phyloP scores from a whole-genome alignment of 1,139 yeast genomes.

The Sugiyamaella neomexicana region DNA sequence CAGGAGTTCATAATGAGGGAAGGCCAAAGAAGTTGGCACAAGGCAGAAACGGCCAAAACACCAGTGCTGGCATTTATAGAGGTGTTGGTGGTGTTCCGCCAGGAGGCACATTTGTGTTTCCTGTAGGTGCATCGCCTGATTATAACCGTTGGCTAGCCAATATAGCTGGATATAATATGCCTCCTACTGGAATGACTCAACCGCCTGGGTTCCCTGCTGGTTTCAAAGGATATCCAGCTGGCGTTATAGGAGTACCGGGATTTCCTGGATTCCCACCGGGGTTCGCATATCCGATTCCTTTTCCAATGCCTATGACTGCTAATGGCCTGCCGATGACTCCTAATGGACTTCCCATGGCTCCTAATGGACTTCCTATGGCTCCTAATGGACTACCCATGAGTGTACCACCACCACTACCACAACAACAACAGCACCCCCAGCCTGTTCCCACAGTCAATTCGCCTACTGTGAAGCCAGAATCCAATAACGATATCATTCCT shows the following conservation, averaged over 20 bases:
- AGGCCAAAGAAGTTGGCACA: not conserved
- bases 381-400: not conserved
- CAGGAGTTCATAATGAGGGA: not conserved
- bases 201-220: not conserved
- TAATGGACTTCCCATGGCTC: too few relatives aligned
- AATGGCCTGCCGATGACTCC: not conserved
- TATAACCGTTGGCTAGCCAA: not conserved
- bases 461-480: not conserved
- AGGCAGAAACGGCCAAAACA: not conserved
- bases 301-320: not conserved
- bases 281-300: constrained; percentile 2
- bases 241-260: constrained; percentile 1
- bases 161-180: not conserved
- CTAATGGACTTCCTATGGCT: constrained; percentile 3
- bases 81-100: not conserved
- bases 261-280: not conserved
- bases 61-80: not conserved
- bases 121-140: not conserved
- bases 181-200: not conserved
- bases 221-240: constrained; percentile 2
- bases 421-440: too few relatives aligned
- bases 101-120: constrained; percentile 7
- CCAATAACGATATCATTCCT: not conserved
- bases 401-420: too few relatives aligned
- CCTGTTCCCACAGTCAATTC: too few relatives aligned